Percentiles rank a stretch among this genome's conserved stretches.
Conservation (phyloP, 2,329 filamentous ascomycete species). For the Grosmannia clavigera region DNA sequence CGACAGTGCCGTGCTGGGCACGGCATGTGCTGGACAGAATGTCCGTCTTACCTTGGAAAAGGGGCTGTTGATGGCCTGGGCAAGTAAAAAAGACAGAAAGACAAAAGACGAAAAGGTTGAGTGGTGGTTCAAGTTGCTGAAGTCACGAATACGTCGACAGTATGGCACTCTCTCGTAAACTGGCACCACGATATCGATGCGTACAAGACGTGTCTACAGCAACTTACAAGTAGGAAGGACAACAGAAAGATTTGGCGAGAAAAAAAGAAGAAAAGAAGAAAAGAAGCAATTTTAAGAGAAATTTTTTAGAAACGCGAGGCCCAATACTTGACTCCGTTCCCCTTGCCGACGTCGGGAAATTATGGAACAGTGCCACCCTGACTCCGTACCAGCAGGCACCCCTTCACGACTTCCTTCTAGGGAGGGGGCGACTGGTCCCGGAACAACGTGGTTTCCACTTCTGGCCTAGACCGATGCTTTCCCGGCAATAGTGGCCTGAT, state of each 20-base stretch:
- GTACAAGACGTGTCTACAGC: not conserved
- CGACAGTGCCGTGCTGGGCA: too few species aligned
- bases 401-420: not conserved
- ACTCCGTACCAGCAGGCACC: not conserved
- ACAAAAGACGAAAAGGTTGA: too few species aligned
- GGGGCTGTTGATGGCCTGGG: not conserved
- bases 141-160: not conserved
- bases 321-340: not conserved
- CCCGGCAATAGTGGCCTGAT: not conserved
- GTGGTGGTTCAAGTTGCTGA: not conserved
- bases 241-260: not conserved
- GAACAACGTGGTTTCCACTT: not conserved
- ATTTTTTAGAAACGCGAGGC: not conserved
- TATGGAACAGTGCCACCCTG: not conserved
- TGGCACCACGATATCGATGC: not conserved
- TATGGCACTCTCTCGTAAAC: not conserved
- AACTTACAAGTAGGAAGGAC: not conserved
- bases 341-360: constrained; percentile 2
- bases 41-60: too few species aligned
- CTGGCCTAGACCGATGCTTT: not conserved
- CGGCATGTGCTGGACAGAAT: too few species aligned
- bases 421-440: not conserved
- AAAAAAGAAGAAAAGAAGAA: not conserved
- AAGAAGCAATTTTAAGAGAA: not conserved
- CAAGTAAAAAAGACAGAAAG: not conserved